These are phyloP conservation scores for Xylaria sp. DNA, from an alignment of 2,329 filamentous ascomycete species.

Conservation along the genomic window DNA sequence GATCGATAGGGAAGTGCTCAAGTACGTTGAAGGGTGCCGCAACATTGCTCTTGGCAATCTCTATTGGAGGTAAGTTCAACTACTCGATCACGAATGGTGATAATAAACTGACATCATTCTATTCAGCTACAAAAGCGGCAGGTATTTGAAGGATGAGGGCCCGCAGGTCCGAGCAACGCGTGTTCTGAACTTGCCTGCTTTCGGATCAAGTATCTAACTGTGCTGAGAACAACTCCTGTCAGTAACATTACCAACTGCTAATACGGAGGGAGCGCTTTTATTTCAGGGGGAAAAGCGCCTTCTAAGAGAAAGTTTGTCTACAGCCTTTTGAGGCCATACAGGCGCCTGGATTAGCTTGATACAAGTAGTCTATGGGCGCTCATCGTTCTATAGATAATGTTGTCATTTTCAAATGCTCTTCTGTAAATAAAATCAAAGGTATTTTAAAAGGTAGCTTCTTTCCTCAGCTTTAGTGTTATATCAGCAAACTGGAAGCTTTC, in stretches of 20 bases:
- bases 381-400: too few relatives aligned
- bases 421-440: too few relatives aligned
- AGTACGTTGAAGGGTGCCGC: constrained; percentile 39
- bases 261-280: too few relatives aligned
- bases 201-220: not conserved
- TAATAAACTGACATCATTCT: not conserved
- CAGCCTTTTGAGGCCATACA: too few relatives aligned
- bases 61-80: constrained; percentile 41
- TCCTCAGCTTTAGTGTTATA: too few relatives aligned
- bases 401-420: too few relatives aligned
- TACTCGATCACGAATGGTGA: not conserved
- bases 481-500: too few relatives aligned
- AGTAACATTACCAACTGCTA: not conserved
- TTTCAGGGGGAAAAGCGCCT: too few relatives aligned
- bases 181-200: constrained; percentile 26
- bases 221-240: not conserved
- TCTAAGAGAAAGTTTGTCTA: too few relatives aligned
- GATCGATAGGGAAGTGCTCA: constrained; percentile 40
- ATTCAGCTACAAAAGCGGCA: constrained; percentile 26
- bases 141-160: constrained; percentile 29
- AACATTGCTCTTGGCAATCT: constrained; percentile 42
- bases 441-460: too few relatives aligned
- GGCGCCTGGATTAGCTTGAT: too few relatives aligned
- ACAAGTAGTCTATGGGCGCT: too few relatives aligned
- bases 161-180: constrained; percentile 14